phyloP scores from a whole-genome alignment of 169 alveolate genomes.

The Plasmodium gonderi region DNA sequence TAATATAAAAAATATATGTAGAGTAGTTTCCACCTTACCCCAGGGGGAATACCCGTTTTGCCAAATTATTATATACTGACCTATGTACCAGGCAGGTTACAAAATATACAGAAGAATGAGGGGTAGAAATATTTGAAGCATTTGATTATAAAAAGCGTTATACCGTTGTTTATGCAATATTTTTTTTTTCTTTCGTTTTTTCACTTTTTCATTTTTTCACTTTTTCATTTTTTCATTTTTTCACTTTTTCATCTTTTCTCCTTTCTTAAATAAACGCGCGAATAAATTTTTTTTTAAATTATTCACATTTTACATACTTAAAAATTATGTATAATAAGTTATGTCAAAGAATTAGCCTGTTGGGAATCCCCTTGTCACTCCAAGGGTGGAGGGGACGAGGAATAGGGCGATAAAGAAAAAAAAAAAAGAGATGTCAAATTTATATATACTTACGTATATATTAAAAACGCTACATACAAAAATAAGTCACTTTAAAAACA shows the following conservation, averaged over 20 bases:
- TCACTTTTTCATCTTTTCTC: neutral
- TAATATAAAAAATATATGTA: too few relatives aligned
- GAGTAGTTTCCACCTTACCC: too few relatives aligned
- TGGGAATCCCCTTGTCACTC: constrained; percentile 73
- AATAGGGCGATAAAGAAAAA: neutral
- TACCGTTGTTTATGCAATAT: neutral
- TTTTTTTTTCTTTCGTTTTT: neutral
- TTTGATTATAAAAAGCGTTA: too few relatives aligned
- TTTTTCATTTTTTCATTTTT: neutral
- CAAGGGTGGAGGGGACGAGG: too few relatives aligned
- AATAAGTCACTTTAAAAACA: neutral
- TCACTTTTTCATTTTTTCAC: too few relatives aligned
- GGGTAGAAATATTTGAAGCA: too few relatives aligned
- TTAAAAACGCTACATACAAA: neutral
- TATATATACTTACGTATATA: neutral
- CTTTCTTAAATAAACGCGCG: neutral
- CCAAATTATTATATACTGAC: too few relatives aligned
- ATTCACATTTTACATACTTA: neutral
- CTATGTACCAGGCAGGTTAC: too few relatives aligned
- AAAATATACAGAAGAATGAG: too few relatives aligned
- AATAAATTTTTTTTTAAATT: neutral
- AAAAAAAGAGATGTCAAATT: neutral
- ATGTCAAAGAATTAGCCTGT: neutral
- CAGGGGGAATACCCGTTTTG: too few relatives aligned
- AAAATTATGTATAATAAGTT: neutral